Percentiles rank a stretch among this genome's conserved stretches.
Conservation (phyloP, 2,329 filamentous ascomycete species). For the Juglanconis sp. region DNA sequence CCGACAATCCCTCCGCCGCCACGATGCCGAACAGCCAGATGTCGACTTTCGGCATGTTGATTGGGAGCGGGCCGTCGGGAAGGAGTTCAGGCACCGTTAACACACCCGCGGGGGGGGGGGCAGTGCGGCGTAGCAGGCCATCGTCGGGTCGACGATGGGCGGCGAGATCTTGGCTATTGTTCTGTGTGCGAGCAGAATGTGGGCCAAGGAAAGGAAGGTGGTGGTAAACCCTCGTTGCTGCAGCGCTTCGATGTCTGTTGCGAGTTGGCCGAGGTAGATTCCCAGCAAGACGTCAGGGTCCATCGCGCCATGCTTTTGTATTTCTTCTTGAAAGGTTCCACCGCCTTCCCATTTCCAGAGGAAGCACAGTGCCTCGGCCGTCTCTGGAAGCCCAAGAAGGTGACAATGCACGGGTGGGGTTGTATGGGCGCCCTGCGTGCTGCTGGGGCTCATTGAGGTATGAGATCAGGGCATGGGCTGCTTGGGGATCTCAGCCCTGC, state of each 20-base stretch:
- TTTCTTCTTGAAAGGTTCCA: not conserved
- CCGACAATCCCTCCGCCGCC: not conserved
- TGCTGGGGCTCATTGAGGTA: not conserved
- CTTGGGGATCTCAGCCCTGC: not conserved
- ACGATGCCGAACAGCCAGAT: conserved; percentile 1
- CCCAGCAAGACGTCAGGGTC: not conserved
- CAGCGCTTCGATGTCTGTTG: not conserved
- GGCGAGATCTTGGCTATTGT: not conserved
- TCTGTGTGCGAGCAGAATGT: not conserved
- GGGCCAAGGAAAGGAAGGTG: not conserved
- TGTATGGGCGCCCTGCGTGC: not conserved
- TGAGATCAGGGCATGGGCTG: not conserved
- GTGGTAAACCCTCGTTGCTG: not conserved
- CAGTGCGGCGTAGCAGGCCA: not conserved
- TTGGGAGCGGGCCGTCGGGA: not conserved
- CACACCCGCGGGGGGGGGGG: not conserved
- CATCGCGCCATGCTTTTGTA: not conserved
- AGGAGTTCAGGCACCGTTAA: not conserved
- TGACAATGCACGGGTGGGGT: not conserved
- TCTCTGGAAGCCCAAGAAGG: not conserved
- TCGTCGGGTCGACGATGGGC: not conserved
- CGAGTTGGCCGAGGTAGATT: not conserved
- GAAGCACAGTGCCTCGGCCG: not conserved
- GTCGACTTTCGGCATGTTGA: not conserved
- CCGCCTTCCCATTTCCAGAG: not conserved